A percentile compares a stretch with the other conserved stretches of the same genome.
Evolutionary conservation across 2,329 filamentous ascomycete species (phyloP).

Genomic region (Diplodia scrobiculata): DNA sequence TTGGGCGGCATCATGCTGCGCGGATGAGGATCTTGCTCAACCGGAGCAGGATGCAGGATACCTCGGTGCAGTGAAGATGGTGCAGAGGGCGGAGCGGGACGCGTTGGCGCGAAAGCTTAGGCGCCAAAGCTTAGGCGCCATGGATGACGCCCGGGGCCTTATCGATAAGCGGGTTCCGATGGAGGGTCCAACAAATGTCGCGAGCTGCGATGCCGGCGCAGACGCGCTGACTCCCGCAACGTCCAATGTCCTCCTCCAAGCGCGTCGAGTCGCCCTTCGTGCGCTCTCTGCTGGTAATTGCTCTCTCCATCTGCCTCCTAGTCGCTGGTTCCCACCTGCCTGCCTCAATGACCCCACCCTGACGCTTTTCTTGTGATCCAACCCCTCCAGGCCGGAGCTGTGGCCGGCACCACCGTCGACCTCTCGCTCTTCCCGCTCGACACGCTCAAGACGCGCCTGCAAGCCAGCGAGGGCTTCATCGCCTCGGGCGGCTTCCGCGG

Average conservation of each 20-base stretch:
- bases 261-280: constrained; percentile 53
- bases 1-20: not conserved
- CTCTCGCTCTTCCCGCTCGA: constrained; percentile 96
- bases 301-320: constrained; percentile 1
- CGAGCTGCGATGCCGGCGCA: constrained; percentile 3
- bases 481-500: constrained; percentile 83
- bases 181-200: constrained; percentile 14
- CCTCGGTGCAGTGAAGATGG: not conserved
- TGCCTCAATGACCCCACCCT: not conserved
- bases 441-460: constrained; percentile 96
- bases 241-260: constrained; percentile 31
- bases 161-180: constrained; percentile 8
- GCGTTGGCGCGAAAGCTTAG: not conserved
- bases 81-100: not conserved
- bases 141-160: not conserved
- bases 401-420: constrained; percentile 95
- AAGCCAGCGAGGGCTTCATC: constrained; percentile 76
- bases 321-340: constrained; percentile 5
- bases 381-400: constrained; percentile 68
- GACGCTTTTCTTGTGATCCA: constrained; percentile 6
- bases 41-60: too few relatives aligned
- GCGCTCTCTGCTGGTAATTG: constrained; percentile 51
- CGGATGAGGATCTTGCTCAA: not conserved
- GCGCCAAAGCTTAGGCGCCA: too few relatives aligned
- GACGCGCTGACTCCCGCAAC: constrained; percentile 12